Base-by-base conservation (phyloP, 2,329 filamentous ascomycete genomes). In the Cladobotryum mycophilum region DNA sequence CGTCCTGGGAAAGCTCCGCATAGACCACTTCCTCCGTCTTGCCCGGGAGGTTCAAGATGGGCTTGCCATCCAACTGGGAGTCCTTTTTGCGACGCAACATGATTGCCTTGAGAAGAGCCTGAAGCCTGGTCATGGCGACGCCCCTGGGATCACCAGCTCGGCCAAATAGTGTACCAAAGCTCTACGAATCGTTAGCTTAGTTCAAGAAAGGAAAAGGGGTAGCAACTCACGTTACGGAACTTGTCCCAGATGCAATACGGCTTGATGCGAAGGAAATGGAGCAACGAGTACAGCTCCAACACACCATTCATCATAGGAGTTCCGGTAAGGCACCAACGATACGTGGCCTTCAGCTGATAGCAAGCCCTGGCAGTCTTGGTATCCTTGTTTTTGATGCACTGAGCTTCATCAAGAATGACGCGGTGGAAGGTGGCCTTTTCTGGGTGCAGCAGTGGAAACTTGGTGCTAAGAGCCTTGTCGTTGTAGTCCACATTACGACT, bases 251-350 rank as follows among this genome's bases (percentile, higher is more conserved):
- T 73, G 58, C 79, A 80, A 65, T 93, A 95, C 2, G 89, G 89
- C 53, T 77, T 77, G 61, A 95, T 91, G 2, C 77, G 75, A 14
- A 95, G 74, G 61, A 95, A 96, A 2, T 80, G 78, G 41, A 96
- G 74, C 17, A 95, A 70, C 1, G 89, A 87, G 60, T 81, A 90
- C 3, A 95, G 73, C 60, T 96, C 91, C 20, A 80, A 74, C 3
- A 92, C 81, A 12, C 78, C 82, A 59, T 96, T 96, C 86, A 93
- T 93, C 76, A 95, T 92, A 0, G 89, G 89, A 0, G 89, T 93
- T 48, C 88, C 89, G 0, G 86, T 89, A 18, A 93, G 69, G 2
- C 85, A 84, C 90, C 90, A 96, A 58, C 86, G 78, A 41, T 87
- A 88, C 17, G 81, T 78, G 1, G 89, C 84, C 40, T 76, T 71